Percentiles rank a stretch among this genome's conserved stretches.
phyloP scores from a whole-genome alignment of 164 flowering plant genomes.

The Litsea cubeba region DNA sequence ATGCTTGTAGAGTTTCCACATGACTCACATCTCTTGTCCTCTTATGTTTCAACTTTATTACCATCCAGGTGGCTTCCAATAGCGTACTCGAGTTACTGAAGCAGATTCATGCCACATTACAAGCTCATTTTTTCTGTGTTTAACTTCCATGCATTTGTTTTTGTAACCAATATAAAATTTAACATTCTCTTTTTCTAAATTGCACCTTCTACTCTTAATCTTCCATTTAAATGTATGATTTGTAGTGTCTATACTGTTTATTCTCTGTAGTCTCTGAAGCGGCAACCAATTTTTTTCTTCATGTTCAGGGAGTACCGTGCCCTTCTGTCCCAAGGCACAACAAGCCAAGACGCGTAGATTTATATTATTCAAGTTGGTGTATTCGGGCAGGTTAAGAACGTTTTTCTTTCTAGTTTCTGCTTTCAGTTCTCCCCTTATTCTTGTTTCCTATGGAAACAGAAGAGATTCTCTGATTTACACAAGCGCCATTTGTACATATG shows the following conservation, averaged over 20 bases:
- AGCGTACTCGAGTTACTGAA: not conserved
- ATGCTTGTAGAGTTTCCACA: not conserved
- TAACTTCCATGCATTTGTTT: no score
- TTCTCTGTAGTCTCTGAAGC: not conserved
- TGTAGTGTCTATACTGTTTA: not conserved
- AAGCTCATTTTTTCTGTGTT: not conserved
- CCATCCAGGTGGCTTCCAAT: not conserved
- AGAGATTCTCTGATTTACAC: no score
- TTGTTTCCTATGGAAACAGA: no score
- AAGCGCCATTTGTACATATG: no score
- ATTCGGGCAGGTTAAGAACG: slow-evolving; percentile 48
- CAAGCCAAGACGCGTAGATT: slow-evolving; percentile 73
- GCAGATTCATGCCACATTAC: not conserved
- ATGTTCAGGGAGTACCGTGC: slow-evolving; percentile 47
- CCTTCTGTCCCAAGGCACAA: slow-evolving; percentile 45
- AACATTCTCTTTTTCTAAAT: not conserved
- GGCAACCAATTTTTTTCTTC: not conserved
- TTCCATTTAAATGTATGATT: no score
- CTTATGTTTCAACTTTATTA: not conserved
- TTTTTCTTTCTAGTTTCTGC: not conserved
- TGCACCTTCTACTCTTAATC: not conserved
- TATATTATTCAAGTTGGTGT: slow-evolving; percentile 75
- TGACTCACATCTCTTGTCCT: not conserved
- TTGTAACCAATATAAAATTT: not conserved
- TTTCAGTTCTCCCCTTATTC: no score